Base-by-base conservation (phyloP, 2,329 filamentous ascomycete genomes). In the Apiospora arundinis region DNA sequence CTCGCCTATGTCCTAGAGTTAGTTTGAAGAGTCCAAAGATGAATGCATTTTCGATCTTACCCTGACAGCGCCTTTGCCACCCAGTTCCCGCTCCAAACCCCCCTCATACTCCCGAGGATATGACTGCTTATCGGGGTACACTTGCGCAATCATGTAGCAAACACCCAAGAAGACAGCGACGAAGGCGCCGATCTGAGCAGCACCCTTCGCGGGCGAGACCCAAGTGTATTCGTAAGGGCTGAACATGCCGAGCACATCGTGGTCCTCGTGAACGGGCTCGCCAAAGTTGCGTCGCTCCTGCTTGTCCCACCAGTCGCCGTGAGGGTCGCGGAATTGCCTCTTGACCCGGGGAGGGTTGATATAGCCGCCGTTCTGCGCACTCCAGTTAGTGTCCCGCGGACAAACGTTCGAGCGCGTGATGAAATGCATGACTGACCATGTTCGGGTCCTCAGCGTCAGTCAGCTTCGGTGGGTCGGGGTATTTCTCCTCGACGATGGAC, bases 221-320 rank as follows among this genome's bases (percentile, higher is more conserved):
- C 96, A 95, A 70, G 91, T 96, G 85, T 99, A 98, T 78, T 95
- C 92, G 82, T 96, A 91, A 2, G 94, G 91, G 68, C 93, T 92
- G 84, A 99, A 95, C 75, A 97, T 92, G 77, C 95, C 95, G 71
- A 98, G 87, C 71, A 95, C 88, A 82, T 99, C 97, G 83, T 98
- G 93, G 83, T 99, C 96, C 84, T 99, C 97, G 83, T 99, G 95
- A 69, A 97, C 91, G 16, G 95, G 94, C 84, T 99, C 97, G 83
- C 95, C 95, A 81, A 93, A 98, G 88, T 99, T 98, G 79, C 96
- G 91, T 81, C 95, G 92, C 83, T 98, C 96, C 85, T 99, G 96
- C 83, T 95, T 93, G 84, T 99, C 95, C 94, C 95, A 98, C 94
- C 95, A 99, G 80, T 94, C 92, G 80, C 84, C 95, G 82, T 98